Conservation (phyloP, 2,329 filamentous ascomycete genomes). For the Aspergillus novofumigatus region DNA sequence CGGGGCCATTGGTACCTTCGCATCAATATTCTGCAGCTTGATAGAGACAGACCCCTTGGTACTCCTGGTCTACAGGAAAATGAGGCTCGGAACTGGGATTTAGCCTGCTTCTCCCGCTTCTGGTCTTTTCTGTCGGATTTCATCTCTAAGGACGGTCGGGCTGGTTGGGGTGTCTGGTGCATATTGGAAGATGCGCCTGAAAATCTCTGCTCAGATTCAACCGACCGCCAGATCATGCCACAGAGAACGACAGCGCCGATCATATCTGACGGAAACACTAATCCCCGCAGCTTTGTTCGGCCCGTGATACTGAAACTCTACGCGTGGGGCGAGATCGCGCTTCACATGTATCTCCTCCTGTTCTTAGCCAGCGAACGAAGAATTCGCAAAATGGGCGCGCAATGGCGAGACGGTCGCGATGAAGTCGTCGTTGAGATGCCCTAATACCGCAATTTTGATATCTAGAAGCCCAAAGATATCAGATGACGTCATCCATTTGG, state of each 20-base stretch:
- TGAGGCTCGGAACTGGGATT: conserved; percentile 25
- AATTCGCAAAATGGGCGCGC: conserved; percentile 54
- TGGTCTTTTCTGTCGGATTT: conserved; percentile 40
- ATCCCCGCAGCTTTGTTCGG: conserved; percentile 1
- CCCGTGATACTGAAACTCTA: conserved; percentile 59
- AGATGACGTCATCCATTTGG: background rate
- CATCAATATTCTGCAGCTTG: conserved; percentile 49
- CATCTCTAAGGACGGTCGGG: conserved; percentile 34
- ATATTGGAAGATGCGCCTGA: conserved; percentile 22
- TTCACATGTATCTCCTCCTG: conserved; percentile 70
- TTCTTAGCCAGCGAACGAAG: conserved; percentile 66
- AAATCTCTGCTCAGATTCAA: background rate
- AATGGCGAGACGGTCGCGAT: conserved; percentile 65
- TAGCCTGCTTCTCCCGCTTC: conserved; percentile 34
- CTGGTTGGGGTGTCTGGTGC: conserved; percentile 46
- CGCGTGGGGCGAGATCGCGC: conserved; percentile 71
- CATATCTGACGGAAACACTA: background rate
- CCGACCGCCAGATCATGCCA: background rate
- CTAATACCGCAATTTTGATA: conserved; percentile 7
- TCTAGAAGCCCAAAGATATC: background rate
- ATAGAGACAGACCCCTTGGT: background rate
- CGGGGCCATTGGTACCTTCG: conserved; percentile 73
- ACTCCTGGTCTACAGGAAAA: background rate
- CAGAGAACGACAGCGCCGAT: background rate
- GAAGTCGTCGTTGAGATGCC: conserved; percentile 52